Conservation (phyloP, 1,139 yeast species). For the Sugiyamaella grinbergsii region DNA sequence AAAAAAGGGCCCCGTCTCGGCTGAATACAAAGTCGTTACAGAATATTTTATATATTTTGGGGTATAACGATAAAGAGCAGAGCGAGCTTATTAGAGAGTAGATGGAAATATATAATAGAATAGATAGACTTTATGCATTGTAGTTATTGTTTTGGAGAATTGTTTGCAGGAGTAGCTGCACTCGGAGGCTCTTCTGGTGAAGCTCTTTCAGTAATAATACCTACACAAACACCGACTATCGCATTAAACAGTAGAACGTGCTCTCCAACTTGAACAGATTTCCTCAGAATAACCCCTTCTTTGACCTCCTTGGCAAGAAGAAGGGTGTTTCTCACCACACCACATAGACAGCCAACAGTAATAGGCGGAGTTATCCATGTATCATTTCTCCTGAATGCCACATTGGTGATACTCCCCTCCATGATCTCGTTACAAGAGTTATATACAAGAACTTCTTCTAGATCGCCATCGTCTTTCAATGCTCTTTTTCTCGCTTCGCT, state of each 20-base stretch:
- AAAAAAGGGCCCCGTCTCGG: constrained; percentile 72
- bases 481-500: constrained; percentile 58
- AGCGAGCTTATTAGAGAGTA: constrained; percentile 19
- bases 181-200: not conserved
- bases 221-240: constrained; percentile 76
- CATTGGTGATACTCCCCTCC: constrained; percentile 85
- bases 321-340: constrained; percentile 72
- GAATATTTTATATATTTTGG: constrained; percentile 80
- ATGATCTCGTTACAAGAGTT: constrained; percentile 63
- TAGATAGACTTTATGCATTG: no score
- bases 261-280: constrained; percentile 60
- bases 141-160: no score
- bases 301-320: constrained; percentile 56
- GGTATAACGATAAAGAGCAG: constrained; percentile 62
- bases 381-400: constrained; percentile 62
- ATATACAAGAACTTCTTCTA: constrained; percentile 69
- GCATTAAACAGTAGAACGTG: constrained; percentile 76
- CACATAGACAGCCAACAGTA: constrained; percentile 80
- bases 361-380: constrained; percentile 81
- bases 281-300: constrained; percentile 54
- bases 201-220: constrained; percentile 43
- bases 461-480: constrained; percentile 28
- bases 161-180: not conserved
- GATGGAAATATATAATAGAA: not conserved
- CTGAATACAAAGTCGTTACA: constrained; percentile 69